Evolutionary conservation across 225 moss, liverwort and hornwort species (phyloP).

Genomic region (Neckera pumila): DNA sequence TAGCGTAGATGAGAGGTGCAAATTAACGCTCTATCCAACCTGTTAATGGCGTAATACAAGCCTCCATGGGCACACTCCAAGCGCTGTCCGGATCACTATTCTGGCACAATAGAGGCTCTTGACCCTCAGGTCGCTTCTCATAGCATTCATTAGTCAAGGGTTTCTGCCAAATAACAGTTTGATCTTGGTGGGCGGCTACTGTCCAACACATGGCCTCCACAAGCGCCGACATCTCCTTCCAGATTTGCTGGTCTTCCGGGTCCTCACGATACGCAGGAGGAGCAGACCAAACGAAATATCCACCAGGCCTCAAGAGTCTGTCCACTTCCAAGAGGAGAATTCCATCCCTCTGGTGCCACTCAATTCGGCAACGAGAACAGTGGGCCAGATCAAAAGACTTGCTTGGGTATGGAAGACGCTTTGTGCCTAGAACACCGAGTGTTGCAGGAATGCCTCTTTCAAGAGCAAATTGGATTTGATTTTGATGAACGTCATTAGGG

Average conservation of each 20-base stretch:
- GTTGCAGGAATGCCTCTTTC: conserved; percentile 98
- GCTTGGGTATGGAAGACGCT: conserved; percentile 84
- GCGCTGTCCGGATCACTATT: conserved; percentile 67
- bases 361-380: conserved; percentile 97
- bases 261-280: conserved; percentile 84
- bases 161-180: conserved; percentile 96
- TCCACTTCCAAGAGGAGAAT: conserved; percentile 95
- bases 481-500: conserved; percentile 92
- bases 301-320: conserved; percentile 84
- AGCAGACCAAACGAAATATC: conserved; percentile 97
- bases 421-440: conserved; percentile 89
- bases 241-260: conserved; percentile 48
- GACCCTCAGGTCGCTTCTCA: conserved; percentile 60
- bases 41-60: conserved; percentile 77
- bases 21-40: conserved; percentile 1
- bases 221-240: conserved; percentile 80
- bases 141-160: conserved; percentile 82
- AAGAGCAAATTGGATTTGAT: conserved; percentile 96
- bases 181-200: conserved; percentile 76
- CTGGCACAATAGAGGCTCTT: conserved; percentile 70
- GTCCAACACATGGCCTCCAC: conserved; percentile 93
- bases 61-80: conserved; percentile 79
- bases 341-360: conserved; percentile 92
- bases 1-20: background rate
- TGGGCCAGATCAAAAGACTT: conserved; percentile 96